Conservation (phyloP, 1,284 basidiomycete genomes). For the Veloboletus limbatus region DNA sequence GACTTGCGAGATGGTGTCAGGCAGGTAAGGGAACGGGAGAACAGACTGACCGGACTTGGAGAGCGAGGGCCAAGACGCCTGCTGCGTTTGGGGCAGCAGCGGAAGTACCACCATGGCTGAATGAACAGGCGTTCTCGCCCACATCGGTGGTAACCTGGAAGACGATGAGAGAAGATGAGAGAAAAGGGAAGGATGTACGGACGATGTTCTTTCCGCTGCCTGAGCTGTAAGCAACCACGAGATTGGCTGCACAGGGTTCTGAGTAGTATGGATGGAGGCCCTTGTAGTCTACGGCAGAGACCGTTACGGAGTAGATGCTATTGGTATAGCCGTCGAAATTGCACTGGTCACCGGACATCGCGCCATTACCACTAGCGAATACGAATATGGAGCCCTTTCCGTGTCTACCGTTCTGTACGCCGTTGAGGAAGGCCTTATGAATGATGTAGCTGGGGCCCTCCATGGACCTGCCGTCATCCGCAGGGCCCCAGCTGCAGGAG, state of each 20-base stretch:
- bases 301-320: constrained; percentile 94
- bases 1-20: constrained; percentile 21
- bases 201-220: constrained; percentile 94
- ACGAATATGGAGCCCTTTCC: constrained; percentile 96
- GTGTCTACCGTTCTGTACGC: constrained; percentile 85
- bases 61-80: constrained; percentile 85
- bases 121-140: constrained; percentile 81
- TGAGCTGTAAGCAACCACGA: constrained; percentile 95
- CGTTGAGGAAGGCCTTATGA: constrained; percentile 93
- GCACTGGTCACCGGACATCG: constrained; percentile 90
- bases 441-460: constrained; percentile 93
- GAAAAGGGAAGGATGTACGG: constrained; percentile 35
- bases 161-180: constrained; percentile 17
- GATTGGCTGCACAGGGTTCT: constrained; percentile 94
- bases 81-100: constrained; percentile 96
- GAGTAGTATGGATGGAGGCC: constrained; percentile 97
- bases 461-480: constrained; percentile 94
- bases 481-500: constrained; percentile 95
- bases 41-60: constrained; percentile 70
- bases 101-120: constrained; percentile 91
- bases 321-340: constrained; percentile 99
- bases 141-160: constrained; percentile 91
- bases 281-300: constrained; percentile 90
- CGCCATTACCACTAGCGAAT: constrained; percentile 98
- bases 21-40: background rate